These are phyloP conservation scores for Stachybotrys elegans DNA, from an alignment of 2,329 filamentous ascomycete species.

Conservation along the genomic window DNA sequence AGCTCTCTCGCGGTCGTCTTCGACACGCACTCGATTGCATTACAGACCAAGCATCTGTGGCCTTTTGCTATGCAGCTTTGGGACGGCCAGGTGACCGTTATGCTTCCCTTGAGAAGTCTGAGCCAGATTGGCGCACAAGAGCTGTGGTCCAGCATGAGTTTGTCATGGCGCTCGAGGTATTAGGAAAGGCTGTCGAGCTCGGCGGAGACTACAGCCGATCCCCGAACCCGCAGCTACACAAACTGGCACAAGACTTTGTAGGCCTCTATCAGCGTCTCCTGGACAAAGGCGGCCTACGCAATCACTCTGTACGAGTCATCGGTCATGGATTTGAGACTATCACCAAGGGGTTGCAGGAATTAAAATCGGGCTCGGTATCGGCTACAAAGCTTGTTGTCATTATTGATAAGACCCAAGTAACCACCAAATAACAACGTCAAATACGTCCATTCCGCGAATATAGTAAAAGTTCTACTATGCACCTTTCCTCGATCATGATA, in stretches of 20 bases:
- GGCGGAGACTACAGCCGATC: neutral
- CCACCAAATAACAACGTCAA: too few species aligned
- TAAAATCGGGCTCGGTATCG: neutral
- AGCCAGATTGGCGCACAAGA: neutral
- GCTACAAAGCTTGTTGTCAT: neutral
- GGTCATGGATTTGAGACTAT: neutral
- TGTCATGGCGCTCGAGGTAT: neutral
- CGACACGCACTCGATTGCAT: conserved; percentile 32
- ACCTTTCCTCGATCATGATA: too few species aligned
- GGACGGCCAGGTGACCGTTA: conserved; percentile 17
- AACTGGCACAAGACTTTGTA: neutral
- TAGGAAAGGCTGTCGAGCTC: neutral
- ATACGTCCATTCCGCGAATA: too few species aligned
- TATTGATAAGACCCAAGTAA: too few species aligned
- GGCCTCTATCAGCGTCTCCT: neutral
- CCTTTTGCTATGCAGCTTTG: conserved; percentile 31
- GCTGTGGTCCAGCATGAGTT: neutral
- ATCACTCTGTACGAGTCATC: neutral
- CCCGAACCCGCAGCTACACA: neutral
- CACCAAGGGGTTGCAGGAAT: neutral
- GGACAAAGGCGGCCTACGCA: neutral
- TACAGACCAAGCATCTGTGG: conserved; percentile 15
- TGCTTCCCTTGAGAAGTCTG: conserved; percentile 2
- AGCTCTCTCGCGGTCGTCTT: conserved; percentile 16
- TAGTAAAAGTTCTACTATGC: too few species aligned